phyloP scores from a whole-genome alignment of 768 basidiomycete species.

The Mycena crocata region DNA sequence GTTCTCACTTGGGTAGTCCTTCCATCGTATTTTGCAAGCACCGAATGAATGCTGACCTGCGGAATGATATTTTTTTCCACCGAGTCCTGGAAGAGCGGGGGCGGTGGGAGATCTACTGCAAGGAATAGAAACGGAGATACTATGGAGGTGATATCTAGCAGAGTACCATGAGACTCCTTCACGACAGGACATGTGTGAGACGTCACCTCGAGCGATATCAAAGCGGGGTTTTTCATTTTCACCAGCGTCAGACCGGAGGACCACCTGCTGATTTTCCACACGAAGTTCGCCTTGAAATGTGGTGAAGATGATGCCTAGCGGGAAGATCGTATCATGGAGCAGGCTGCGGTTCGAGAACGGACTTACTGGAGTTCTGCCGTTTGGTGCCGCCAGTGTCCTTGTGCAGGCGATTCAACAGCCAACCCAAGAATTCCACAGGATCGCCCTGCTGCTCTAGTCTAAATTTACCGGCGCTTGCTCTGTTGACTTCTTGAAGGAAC shows the following conservation, averaged over 20 bases:
- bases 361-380: conserved; percentile 89
- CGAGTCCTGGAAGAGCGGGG: conserved; percentile 96
- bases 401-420: conserved; percentile 95
- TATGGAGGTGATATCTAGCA: conserved; percentile 83
- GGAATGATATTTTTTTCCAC: conserved; percentile 99
- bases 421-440: conserved; percentile 94
- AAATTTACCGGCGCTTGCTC: conserved; percentile 91
- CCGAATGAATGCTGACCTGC: conserved; percentile 91
- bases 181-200: conserved; percentile 38
- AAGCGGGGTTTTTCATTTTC: conserved; percentile 88
- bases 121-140: conserved; percentile 95
- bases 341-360: conserved; percentile 6
- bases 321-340: conserved; percentile 35
- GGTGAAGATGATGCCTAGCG: conserved; percentile 86
- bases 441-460: conserved; percentile 95
- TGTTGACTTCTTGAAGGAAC: conserved; percentile 95
- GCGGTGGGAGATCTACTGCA: conserved; percentile 95
- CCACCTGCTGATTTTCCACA: conserved; percentile 93
- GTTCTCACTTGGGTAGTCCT: conserved; percentile 81
- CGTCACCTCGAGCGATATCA: conserved; percentile 90
- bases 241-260: conserved; percentile 82
- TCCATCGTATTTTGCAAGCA: conserved; percentile 96
- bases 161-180: conserved; percentile 23
- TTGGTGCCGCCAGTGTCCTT: conserved; percentile 95
- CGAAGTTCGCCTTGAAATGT: conserved; percentile 96